A percentile compares a stretch with the other conserved stretches of the same genome.
phyloP scores from a whole-genome alignment of 148 eudicot genomes.

The Euryodendron excelsum region DNA sequence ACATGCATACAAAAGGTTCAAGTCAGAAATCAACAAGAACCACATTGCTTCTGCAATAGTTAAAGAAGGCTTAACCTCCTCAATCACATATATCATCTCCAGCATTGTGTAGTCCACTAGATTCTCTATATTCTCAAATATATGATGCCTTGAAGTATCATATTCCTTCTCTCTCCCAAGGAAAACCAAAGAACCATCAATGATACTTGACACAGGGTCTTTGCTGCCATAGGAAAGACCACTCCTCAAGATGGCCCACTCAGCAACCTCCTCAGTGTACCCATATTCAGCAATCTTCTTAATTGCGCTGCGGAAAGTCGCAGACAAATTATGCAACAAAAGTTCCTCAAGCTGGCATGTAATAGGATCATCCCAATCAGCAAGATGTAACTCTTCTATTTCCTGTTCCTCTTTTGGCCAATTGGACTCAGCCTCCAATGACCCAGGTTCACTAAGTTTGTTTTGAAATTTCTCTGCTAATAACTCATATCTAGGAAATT shows the following conservation, averaged over 20 bases:
- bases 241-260: constrained; percentile 25
- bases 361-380: constrained; percentile 32
- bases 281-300: constrained; percentile 33
- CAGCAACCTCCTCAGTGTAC: constrained; percentile 32
- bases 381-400: constrained; percentile 7
- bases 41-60: constrained; percentile 43
- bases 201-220: constrained; percentile 29
- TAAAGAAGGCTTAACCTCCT: constrained; percentile 35
- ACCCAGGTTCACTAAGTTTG: constrained; percentile 17
- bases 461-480: constrained; percentile 20
- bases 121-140: constrained; percentile 24
- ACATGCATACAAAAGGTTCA: constrained; percentile 29
- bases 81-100: constrained; percentile 35
- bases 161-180: constrained; percentile 19
- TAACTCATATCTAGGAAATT: constrained; percentile 28
- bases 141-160: constrained; percentile 10
- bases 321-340: constrained; percentile 17
- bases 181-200: constrained; percentile 27
- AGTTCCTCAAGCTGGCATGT: constrained; percentile 27
- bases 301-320: constrained; percentile 23
- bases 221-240: constrained; percentile 28
- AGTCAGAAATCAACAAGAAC: constrained; percentile 37
- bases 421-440: constrained; percentile 10
- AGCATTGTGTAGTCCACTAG: constrained; percentile 37
- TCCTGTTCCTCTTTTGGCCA: constrained; percentile 17